phyloP scores from a whole-genome alignment of 805 yeast species.

The Yarrowia hollandica region DNA sequence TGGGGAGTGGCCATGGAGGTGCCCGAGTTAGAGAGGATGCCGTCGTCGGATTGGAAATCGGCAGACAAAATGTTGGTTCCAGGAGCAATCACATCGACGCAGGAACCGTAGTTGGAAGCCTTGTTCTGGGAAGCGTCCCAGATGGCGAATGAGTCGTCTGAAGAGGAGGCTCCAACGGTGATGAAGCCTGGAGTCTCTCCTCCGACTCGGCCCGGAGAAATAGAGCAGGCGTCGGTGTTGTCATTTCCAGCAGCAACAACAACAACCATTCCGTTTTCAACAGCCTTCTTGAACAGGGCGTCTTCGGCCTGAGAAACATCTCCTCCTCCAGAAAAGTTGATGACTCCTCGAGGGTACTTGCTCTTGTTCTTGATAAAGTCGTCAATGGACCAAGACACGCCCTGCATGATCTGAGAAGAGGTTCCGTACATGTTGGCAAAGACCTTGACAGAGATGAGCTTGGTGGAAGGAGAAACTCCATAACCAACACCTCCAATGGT shows the following conservation, averaged over 20 bases:
- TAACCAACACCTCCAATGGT: conserved; percentile 50
- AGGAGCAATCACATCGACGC: conserved; percentile 96
- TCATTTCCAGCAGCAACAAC: conserved; percentile 98
- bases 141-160: neutral
- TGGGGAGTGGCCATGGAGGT: conserved; percentile 99
- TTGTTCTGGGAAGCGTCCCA: neutral
- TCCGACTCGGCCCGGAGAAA: conserved; percentile 73
- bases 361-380: conserved; percentile 43
- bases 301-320: conserved; percentile 86
- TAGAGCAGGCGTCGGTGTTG: conserved; percentile 86
- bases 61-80: conserved; percentile 81
- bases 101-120: conserved; percentile 72
- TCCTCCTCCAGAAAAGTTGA: conserved; percentile 92
- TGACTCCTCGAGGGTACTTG: conserved; percentile 40
- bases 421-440: conserved; percentile 45
- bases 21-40: conserved; percentile 56
- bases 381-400: neutral
- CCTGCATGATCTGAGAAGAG: neutral
- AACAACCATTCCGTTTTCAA: conserved; percentile 78
- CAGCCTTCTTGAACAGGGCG: conserved; percentile 86
- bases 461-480: conserved; percentile 60
- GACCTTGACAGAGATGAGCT: conserved; percentile 60
- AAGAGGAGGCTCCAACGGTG: conserved; percentile 77
- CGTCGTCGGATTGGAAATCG: conserved; percentile 37
- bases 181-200: conserved; percentile 51